Evolutionary conservation across 1,284 basidiomycete genomes (phyloP).

Genomic region (Sanghuangporus baumii): DNA sequence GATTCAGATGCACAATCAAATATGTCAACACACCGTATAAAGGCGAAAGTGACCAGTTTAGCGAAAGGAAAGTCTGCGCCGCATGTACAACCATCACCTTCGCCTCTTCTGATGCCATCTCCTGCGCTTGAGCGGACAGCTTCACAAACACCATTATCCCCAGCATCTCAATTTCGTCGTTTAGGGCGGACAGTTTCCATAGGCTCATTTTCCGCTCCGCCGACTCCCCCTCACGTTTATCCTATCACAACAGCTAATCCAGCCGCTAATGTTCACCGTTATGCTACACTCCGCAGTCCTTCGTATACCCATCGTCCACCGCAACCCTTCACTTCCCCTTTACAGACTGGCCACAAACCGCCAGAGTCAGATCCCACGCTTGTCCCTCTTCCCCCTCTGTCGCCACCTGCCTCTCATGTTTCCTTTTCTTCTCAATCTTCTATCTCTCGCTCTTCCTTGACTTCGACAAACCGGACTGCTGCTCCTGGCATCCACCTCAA

Average conservation of each 20-base stretch:
- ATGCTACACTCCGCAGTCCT: slow-evolving; percentile 32
- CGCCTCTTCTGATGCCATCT: slow-evolving; percentile 26
- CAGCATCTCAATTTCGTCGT: slow-evolving; percentile 31
- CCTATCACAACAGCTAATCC: slow-evolving; percentile 51
- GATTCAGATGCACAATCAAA: slow-evolving; percentile 6
- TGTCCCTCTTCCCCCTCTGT: slow-evolving; percentile 56
- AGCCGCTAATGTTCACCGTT: slow-evolving; percentile 55
- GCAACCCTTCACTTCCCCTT: slow-evolving; percentile 30
- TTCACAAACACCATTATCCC: slow-evolving; percentile 29
- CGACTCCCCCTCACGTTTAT: slow-evolving; percentile 31
- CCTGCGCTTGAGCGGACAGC: slow-evolving; percentile 26
- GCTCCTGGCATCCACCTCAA: slow-evolving; percentile 29
- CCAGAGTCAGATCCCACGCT: slow-evolving; percentile 45
- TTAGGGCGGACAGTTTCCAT: slow-evolving; percentile 29
- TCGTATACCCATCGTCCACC: slow-evolving; percentile 30
- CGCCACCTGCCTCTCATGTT: slow-evolving; percentile 61
- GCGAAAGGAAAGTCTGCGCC: slow-evolving; percentile 32
- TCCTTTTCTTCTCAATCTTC: slow-evolving; percentile 40
- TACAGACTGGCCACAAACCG: slow-evolving; percentile 20
- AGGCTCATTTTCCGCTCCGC: slow-evolving; percentile 26
- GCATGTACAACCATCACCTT: slow-evolving; percentile 20
- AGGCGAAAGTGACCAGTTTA: slow-evolving; percentile 48
- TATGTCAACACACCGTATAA: slow-evolving; percentile 37
- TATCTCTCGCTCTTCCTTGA: slow-evolving; percentile 46
- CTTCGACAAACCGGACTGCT: slow-evolving; percentile 41